Evolutionary conservation across 2,329 filamentous ascomycete genomes (phyloP).

Genomic region (Thielaviopsis musarum): DNA sequence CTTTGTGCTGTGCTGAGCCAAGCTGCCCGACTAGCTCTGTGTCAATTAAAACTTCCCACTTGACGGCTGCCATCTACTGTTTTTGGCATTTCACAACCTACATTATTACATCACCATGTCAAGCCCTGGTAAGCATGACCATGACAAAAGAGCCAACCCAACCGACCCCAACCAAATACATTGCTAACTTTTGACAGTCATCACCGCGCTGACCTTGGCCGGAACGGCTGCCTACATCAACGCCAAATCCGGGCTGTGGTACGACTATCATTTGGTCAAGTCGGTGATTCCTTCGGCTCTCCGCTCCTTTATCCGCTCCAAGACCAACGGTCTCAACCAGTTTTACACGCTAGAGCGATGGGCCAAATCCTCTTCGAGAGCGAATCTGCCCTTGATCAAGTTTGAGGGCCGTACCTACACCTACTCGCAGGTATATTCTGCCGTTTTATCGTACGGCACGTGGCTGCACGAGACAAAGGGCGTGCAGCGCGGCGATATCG

Average conservation of each 20-base stretch:
- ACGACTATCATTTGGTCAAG: slow-evolving; percentile 47
- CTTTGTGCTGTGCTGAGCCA: neutral
- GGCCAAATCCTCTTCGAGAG: slow-evolving; percentile 34
- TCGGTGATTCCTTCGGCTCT: slow-evolving; percentile 25
- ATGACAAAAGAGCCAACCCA: too few species aligned
- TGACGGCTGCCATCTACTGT: neutral
- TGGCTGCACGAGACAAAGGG: slow-evolving; percentile 52
- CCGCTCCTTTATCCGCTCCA: slow-evolving; percentile 9
- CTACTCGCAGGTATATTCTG: slow-evolving; percentile 60
- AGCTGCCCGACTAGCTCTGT: neutral
- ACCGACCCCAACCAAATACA: too few species aligned
- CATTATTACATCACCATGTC: neutral
- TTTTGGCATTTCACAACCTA: neutral
- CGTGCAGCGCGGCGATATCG: slow-evolving; percentile 55
- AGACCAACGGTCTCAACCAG: slow-evolving; percentile 42
- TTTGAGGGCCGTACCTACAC: slow-evolving; percentile 55
- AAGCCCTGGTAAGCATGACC: neutral
- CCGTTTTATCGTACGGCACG: slow-evolving; percentile 51
- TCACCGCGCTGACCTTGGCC: slow-evolving; percentile 37
- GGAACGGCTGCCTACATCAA: slow-evolving; percentile 58
- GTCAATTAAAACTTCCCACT: neutral
- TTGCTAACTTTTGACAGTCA: neutral
- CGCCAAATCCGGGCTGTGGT: slow-evolving; percentile 47
- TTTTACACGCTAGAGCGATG: slow-evolving; percentile 61
- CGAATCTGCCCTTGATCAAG: slow-evolving; percentile 43